Evolutionary conservation across 1,284 basidiomycete species (phyloP), one percentile per base, ranked within the genome.

Genomic region (Leccinum angustisporum): DNA sequence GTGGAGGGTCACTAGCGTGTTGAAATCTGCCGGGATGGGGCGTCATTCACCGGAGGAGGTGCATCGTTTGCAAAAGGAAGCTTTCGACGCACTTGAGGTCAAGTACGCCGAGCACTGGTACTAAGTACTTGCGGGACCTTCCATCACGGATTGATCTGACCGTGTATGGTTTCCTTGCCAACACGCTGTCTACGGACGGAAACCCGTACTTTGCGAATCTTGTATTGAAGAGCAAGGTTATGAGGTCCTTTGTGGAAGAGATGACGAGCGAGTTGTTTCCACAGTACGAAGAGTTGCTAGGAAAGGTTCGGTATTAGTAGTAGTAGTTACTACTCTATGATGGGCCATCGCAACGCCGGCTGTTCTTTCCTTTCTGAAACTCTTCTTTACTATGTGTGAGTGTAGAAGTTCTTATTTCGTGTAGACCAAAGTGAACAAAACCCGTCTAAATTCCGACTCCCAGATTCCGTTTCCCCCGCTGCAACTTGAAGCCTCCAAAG

Each of bases 141-240:
- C 74, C 74, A 1, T 75, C 76, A 0, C 59, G 65, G 54, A 68
- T 77, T 13, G 76, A 77, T 58, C 59, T 77, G 21, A 71, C 66
- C 6, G 63, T 74, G 48, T 71, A 66, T 30, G 74, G 64, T 27
- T 77, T 75, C 60, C 66, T 75, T 5, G 67, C 71, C 54, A 76
- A 77, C 50, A 62, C 61, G 11, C 38, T 77, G 9, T 54, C 68
- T 18, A 51, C 56, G 50, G 57, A 40, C 0, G 60, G 51, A 2
- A 77, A 75, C 56, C 72, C 75, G 10, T 68, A 77, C 36, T 73
- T 73, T 60, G 14, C 62, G 38, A 53, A 50, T 13, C 59, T 76
- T 59, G 57, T 77, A 18, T 16, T 73, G 57, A 56, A 51, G 21
- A 74, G 72, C 52, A 14, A 52, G 8, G 64, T 48, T 27, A 50